Evolutionary conservation across 1,284 basidiomycete species (phyloP).

Genomic region (Marasmius fiardii): DNA sequence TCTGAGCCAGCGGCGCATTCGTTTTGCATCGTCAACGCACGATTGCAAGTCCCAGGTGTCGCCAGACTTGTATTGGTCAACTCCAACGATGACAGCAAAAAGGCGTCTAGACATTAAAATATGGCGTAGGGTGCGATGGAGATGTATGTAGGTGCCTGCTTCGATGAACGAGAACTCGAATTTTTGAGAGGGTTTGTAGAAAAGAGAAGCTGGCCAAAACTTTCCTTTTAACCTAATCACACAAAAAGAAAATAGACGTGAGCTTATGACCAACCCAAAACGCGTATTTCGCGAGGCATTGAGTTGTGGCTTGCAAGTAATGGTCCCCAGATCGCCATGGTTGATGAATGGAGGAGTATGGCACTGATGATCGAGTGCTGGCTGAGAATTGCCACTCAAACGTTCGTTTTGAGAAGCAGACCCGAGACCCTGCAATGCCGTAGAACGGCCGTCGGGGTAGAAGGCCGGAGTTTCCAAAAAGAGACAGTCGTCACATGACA

Average conservation of each 20-base stretch:
- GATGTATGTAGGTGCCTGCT: not conserved
- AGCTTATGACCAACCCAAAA: not conserved
- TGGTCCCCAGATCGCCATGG: too few species aligned
- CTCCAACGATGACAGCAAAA: slow-evolving; percentile 61
- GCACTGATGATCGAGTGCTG: too few species aligned
- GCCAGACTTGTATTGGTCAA: slow-evolving; percentile 63
- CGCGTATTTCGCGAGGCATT: not conserved
- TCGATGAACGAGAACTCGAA: too few species aligned
- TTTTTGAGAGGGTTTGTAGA: too few species aligned
- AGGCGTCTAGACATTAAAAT: slow-evolving; percentile 40
- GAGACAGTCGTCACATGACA: too few species aligned
- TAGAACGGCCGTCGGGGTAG: too few species aligned
- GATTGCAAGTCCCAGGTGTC: slow-evolving; percentile 61
- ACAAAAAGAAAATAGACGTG: not conserved
- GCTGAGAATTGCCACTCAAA: not conserved
- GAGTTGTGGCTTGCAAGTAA: not conserved
- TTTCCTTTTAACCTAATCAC: not conserved
- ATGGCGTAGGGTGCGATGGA: not conserved
- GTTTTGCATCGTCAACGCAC: slow-evolving; percentile 57
- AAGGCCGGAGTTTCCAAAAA: too few species aligned
- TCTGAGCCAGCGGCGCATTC: slow-evolving; percentile 51
- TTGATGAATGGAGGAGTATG: not conserved
- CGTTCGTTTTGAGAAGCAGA: too few species aligned
- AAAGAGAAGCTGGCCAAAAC: not conserved
- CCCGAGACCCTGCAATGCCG: too few species aligned